Evolutionary conservation across 2,329 filamentous ascomycete genomes (phyloP).

Genomic region (Scedosporium minutisporum): DNA sequence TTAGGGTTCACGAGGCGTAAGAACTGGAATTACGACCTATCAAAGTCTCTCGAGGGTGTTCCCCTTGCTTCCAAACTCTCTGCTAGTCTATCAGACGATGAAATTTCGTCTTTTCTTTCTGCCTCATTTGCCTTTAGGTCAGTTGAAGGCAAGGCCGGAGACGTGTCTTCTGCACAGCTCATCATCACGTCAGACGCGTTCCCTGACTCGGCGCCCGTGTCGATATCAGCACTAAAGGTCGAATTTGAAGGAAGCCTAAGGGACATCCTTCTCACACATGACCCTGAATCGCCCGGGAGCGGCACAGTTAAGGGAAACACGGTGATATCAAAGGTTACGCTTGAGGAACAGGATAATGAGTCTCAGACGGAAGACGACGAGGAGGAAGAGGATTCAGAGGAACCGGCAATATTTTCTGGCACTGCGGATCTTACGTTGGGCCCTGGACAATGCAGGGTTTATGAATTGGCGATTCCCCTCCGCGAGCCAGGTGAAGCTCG

Average conservation of each 20-base stretch:
- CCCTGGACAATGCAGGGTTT: slow-evolving; percentile 59
- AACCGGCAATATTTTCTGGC: slow-evolving; percentile 5
- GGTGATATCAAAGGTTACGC: slow-evolving; percentile 15
- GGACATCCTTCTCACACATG: slow-evolving; percentile 41
- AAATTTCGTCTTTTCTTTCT: slow-evolving; percentile 42
- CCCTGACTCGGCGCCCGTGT: slow-evolving; percentile 38
- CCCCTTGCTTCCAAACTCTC: slow-evolving; percentile 32
- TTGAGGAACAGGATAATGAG: slow-evolving; percentile 16
- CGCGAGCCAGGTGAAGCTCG: slow-evolving; percentile 73
- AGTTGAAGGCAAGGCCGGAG: slow-evolving; percentile 52
- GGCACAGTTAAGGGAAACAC: slow-evolving; percentile 13
- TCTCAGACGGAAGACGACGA: slow-evolving; percentile 2
- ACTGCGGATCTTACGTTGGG: slow-evolving; percentile 12
- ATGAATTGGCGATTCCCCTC: slow-evolving; percentile 62
- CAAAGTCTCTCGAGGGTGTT: slow-evolving; percentile 44
- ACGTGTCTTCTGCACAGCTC: slow-evolving; percentile 48
- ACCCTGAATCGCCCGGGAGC: slow-evolving; percentile 10
- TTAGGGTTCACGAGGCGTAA: slow-evolving; percentile 43
- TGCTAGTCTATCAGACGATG: slow-evolving; percentile 40
- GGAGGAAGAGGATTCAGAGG: slow-evolving; percentile 16
- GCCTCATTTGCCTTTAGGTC: slow-evolving; percentile 48
- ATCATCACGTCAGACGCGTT: slow-evolving; percentile 47
- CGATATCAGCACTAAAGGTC: slow-evolving; percentile 40
- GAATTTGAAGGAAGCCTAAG: slow-evolving; percentile 49
- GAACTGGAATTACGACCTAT: slow-evolving; percentile 53